phyloP scores from a whole-genome alignment of 306 rosid species.

The Trifolium subterraneum region DNA sequence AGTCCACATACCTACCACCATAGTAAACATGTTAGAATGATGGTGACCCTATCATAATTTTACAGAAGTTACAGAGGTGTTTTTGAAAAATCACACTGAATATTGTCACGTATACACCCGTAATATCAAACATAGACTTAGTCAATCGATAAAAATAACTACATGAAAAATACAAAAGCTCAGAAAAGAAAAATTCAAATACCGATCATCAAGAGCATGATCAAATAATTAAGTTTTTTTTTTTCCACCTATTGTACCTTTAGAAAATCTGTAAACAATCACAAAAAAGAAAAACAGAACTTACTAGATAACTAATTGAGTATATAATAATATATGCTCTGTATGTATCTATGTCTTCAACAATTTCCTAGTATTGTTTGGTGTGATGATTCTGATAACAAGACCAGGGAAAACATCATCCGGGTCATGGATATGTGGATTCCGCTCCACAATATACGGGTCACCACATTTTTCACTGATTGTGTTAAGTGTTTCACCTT shows the following conservation, averaged over 20 bases:
- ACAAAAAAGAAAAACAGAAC: background rate
- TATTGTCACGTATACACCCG: too few relatives aligned
- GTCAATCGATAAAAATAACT: background rate
- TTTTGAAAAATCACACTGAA: too few relatives aligned
- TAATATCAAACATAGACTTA: background rate
- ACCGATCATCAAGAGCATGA: background rate
- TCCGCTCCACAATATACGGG: slow-evolving; percentile 81
- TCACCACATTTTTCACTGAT: slow-evolving; percentile 83
- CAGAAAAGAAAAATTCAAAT: background rate
- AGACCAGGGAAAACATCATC: slow-evolving; percentile 91
- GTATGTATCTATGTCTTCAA: background rate
- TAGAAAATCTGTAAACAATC: slow-evolving; percentile 2
- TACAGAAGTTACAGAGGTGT: too few relatives aligned
- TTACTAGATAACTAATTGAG: background rate
- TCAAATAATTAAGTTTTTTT: background rate
- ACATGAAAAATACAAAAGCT: background rate
- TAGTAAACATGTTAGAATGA: too few relatives aligned
- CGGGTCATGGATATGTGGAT: slow-evolving; percentile 88
- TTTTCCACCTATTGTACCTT: background rate
- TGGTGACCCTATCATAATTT: too few relatives aligned
- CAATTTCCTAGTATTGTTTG: slow-evolving; percentile 29
- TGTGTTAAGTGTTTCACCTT: slow-evolving; percentile 82
- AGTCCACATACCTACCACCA: background rate
- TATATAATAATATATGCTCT: background rate
- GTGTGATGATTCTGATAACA: slow-evolving; percentile 67